Conservation (phyloP, 148 eudicot genomes). For the Persicaria maculosa region DNA sequence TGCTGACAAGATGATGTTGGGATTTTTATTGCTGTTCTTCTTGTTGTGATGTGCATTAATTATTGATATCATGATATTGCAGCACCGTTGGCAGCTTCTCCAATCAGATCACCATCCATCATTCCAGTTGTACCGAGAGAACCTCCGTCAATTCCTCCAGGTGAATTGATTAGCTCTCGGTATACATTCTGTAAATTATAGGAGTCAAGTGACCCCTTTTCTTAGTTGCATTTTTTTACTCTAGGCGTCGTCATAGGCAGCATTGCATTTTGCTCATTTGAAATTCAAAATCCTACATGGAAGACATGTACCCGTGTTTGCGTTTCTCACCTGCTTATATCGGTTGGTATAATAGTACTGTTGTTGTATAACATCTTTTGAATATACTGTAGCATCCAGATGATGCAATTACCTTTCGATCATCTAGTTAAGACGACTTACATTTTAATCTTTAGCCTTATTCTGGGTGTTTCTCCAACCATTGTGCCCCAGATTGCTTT, state of each 20-base stretch:
- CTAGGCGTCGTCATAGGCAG: not conserved
- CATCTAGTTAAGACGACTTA: not conserved
- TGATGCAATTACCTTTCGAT: not conserved
- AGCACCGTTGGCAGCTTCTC: conserved; percentile 8
- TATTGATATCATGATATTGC: conserved; percentile 3
- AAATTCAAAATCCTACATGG: not conserved
- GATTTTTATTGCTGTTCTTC: not conserved
- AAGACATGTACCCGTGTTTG: not conserved
- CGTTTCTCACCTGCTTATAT: not conserved
- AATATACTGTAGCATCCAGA: not conserved
- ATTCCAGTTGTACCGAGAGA: not conserved
- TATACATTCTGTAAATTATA: not conserved
- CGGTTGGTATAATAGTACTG: not conserved
- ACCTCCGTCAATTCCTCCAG: conserved; percentile 13
- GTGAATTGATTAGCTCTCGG: not conserved
- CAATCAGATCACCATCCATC: conserved; percentile 6
- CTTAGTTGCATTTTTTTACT: not conserved
- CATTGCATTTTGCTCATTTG: not conserved
- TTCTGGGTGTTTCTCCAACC: not conserved
- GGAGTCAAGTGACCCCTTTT: not conserved
- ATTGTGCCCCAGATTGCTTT: not conserved
- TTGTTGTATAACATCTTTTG: not conserved
- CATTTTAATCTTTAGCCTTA: not conserved
- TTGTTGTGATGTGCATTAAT: not conserved
- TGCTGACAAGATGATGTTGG: not conserved